phyloP scores from a whole-genome alignment of 2,329 filamentous ascomycete genomes.

The Xylaria sp. region DNA sequence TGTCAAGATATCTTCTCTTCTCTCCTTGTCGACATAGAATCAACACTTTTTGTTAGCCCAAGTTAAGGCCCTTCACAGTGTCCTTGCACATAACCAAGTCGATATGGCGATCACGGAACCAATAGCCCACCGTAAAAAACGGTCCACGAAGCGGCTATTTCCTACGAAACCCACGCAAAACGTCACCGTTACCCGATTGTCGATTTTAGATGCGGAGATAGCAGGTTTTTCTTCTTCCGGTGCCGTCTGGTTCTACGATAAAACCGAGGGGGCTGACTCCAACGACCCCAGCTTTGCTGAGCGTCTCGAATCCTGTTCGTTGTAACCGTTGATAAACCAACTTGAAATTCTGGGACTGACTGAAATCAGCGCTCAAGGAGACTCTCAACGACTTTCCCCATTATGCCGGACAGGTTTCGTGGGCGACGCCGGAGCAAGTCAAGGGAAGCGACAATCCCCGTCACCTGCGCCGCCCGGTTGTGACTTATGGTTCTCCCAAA shows the following conservation, averaged over 20 bases:
- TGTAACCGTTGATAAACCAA: background rate
- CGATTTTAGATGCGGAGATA: slow-evolving; percentile 40
- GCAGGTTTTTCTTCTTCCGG: slow-evolving; percentile 37
- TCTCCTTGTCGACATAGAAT: no score
- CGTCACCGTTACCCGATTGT: slow-evolving; percentile 28
- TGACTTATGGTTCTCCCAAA: slow-evolving; percentile 32
- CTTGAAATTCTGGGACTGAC: background rate
- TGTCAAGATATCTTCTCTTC: no score
- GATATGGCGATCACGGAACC: background rate
- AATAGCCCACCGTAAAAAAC: slow-evolving; percentile 12
- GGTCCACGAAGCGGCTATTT: slow-evolving; percentile 20
- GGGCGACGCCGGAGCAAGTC: slow-evolving; percentile 29
- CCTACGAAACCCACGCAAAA: slow-evolving; percentile 7
- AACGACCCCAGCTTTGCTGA: slow-evolving; percentile 18
- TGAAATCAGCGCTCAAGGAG: slow-evolving; percentile 28
- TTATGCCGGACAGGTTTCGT: slow-evolving; percentile 38
- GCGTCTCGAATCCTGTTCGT: slow-evolving; percentile 19
- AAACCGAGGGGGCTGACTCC: slow-evolving; percentile 15
- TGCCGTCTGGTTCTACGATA: slow-evolving; percentile 42
- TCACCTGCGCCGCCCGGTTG: slow-evolving; percentile 33
- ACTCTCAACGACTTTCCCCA: slow-evolving; percentile 39
- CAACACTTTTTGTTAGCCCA: no score
- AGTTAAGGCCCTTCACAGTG: no score
- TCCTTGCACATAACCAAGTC: background rate
- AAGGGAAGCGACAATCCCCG: slow-evolving; percentile 17